These are phyloP conservation scores for Coccomyxa subellipsoidea DNA, from an alignment of 163 green algal species.

Conservation along the genomic window DNA sequence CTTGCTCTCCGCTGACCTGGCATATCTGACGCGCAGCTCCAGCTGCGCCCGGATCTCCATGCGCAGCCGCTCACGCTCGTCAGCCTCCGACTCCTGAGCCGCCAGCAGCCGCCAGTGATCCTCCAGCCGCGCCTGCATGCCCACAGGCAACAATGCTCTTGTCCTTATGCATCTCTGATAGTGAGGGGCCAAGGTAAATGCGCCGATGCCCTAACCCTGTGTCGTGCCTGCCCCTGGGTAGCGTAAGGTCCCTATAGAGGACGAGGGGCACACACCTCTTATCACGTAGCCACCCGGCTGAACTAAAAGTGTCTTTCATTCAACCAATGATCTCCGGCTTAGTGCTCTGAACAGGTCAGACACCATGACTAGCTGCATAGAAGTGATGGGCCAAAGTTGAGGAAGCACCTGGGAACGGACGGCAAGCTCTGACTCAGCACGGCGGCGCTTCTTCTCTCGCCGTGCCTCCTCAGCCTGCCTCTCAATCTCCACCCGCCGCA, in stretches of 20 bases:
- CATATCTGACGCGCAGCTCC: neutral
- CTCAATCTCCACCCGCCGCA: neutral
- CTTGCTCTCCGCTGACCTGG: neutral
- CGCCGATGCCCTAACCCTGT: no score
- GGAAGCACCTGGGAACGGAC: neutral
- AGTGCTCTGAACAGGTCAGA: no score
- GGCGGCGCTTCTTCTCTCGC: constrained; percentile 3
- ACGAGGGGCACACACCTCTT: no score
- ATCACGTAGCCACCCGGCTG: no score
- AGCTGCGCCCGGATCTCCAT: neutral
- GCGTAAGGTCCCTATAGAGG: no score
- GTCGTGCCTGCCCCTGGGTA: no score
- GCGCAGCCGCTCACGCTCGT: constrained; percentile 5
- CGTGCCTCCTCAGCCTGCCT: constrained; percentile 8
- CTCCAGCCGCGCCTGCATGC: constrained; percentile 12
- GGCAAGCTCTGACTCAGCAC: neutral
- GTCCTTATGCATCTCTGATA: neutral
- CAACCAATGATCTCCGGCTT: no score
- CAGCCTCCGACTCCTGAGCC: neutral
- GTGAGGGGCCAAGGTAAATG: no score
- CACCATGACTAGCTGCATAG: no score
- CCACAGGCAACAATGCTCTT: neutral
- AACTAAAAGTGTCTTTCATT: no score
- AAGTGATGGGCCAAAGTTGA: neutral
- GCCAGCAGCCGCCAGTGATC: constrained; percentile 4